Base-by-base conservation (phyloP, 1,284 basidiomycete genomes). In the Fomitopsis schrenkii region DNA sequence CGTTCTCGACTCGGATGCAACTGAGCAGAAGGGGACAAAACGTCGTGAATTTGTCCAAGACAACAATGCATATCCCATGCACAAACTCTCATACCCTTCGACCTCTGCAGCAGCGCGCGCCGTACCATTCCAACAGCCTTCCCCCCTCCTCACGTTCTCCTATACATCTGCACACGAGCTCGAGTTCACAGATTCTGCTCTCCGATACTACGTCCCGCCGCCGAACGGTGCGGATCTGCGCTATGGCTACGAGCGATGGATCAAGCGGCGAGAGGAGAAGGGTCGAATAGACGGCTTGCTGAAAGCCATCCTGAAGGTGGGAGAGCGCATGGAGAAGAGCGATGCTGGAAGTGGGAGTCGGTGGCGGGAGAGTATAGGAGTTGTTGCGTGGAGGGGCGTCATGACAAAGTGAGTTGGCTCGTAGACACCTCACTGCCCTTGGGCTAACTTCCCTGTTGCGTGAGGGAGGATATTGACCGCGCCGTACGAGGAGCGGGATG, bases 301-400 rank as follows among this genome's bases (percentile, higher is more conserved):
- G 63, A 75, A 75, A 44, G 88, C 87, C 1, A 75, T 80, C 55
- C 69, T 75, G n/a, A 74, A 72, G 57, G 64, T 80, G 71, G 71
- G 79, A 67, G 68, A 76, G 57, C 68, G 74, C 70, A 60, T 79
- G 67, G 70, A 72, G 28, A 76, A 76, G 14, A 63, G 79, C 19
- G 52, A 54, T 30, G 35, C 10, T 3, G 52, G 52, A 17, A 54
- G 52, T 38, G 68, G 72, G n/a, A 59, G 62, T 35, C 65, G 68
- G 28, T 72, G 69, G 69, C 55, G 71, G 44, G 68, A 64, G 40
- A 80, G 81, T 59, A 77, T 87, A 30, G 82, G 83, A 50, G 82
- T 94, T 30, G 80, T 96, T 44, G 85, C 88, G 5, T 97, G 94
- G 94, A 81, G 94, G 69, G 97, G 96, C 4, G 86, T 98, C 60